Evolutionary conservation across 768 basidiomycete species (phyloP).

Genomic region (Termitomyces heimii): DNA sequence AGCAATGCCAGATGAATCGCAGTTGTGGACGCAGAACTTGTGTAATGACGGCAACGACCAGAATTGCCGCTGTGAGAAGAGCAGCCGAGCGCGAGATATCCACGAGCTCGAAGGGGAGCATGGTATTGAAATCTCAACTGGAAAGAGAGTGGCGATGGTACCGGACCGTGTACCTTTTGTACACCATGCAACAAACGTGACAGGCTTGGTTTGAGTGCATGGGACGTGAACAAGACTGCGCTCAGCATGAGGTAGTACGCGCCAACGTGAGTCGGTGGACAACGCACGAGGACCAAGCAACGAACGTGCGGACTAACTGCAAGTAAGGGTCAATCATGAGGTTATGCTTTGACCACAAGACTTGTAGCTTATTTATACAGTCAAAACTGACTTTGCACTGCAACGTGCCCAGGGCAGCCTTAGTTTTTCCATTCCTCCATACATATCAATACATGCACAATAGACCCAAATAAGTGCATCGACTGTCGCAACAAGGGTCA

Average conservation of each 20-base stretch:
- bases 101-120: constrained; percentile 3
- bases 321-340: not conserved
- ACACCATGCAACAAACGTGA: constrained; percentile 11
- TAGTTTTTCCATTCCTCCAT: not conserved
- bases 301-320: constrained; percentile 10
- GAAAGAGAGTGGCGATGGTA: not conserved
- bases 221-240: constrained; percentile 1
- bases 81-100: constrained; percentile 5
- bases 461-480: constrained; percentile 9
- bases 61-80: constrained; percentile 2
- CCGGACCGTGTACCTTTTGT: constrained; percentile 7
- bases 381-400: not conserved
- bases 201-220: not conserved
- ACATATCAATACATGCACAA: constrained; percentile 5
- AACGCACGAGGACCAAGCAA: constrained; percentile 7
- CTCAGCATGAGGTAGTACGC: not conserved
- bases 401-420: not conserved
- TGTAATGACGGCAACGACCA: constrained; percentile 7
- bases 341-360: not conserved
- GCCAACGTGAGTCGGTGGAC: constrained; percentile 1
- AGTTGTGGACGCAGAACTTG: constrained; percentile 30
- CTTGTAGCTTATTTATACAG: not conserved
- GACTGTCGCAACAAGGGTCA: not conserved
- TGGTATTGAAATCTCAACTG: not conserved
- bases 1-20: constrained; percentile 46